Conservation (phyloP, 2,329 filamentous ascomycete genomes). For the Penicillium concentricum region DNA sequence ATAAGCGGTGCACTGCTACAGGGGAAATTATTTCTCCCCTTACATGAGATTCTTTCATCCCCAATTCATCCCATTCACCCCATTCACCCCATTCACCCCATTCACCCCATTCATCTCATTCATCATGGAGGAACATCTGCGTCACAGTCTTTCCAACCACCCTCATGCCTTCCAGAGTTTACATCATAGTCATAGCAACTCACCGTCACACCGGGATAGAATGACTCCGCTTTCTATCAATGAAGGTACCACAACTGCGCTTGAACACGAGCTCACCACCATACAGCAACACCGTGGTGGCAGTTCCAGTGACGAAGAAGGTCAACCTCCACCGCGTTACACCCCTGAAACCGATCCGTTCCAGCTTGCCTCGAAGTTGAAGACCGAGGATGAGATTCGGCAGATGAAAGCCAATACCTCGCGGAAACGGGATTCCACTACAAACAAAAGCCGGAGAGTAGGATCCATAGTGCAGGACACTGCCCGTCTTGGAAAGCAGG, state of each 20-base stretch:
- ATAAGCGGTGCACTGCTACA: slow-evolving; percentile 3
- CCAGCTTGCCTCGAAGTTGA: slow-evolving; percentile 72
- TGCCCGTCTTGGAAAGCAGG: slow-evolving; percentile 43
- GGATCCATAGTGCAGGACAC: slow-evolving; percentile 14
- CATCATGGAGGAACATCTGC: slow-evolving; percentile 31
- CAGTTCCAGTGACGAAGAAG: slow-evolving; percentile 45
- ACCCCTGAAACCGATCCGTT: slow-evolving; percentile 74
- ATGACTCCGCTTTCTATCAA: slow-evolving; percentile 24
- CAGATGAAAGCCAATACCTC: slow-evolving; percentile 78
- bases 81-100: too few relatives aligned
- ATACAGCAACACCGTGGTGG: slow-evolving; percentile 23
- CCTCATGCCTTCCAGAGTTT: slow-evolving; percentile 27
- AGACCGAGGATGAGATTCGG: slow-evolving; percentile 72
- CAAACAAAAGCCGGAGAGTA: slow-evolving; percentile 10
- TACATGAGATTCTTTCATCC: slow-evolving; percentile 1
- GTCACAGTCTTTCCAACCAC: slow-evolving; percentile 30
- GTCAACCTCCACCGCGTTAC: slow-evolving; percentile 54
- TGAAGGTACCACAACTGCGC: slow-evolving; percentile 43
- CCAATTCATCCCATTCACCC: neutral
- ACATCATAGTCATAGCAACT: slow-evolving; percentile 19
- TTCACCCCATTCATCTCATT: slow-evolving; percentile 1
- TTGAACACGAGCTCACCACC: slow-evolving; percentile 33
- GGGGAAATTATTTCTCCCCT: slow-evolving; percentile 1
- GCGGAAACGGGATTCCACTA: slow-evolving; percentile 58
- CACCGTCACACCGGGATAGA: slow-evolving; percentile 23